Conservation (phyloP, 2,329 filamentous ascomycete species). For the Ophiostoma australiae region DNA sequence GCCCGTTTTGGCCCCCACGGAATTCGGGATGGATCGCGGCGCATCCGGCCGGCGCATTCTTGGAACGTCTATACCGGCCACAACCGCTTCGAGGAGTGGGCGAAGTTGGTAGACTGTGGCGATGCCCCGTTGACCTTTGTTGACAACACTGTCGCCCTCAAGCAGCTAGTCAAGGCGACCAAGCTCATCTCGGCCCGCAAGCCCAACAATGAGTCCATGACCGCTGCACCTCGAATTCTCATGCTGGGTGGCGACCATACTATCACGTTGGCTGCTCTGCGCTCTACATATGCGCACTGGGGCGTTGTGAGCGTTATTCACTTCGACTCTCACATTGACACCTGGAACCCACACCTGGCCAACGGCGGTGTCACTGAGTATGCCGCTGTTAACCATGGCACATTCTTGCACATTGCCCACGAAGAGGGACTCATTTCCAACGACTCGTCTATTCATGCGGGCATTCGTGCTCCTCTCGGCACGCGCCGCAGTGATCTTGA, state of each 20-base stretch:
- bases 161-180: conserved; percentile 66
- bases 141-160: conserved; percentile 68
- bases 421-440: conserved; percentile 57
- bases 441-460: conserved; percentile 53
- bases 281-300: conserved; percentile 54
- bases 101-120: conserved; percentile 69
- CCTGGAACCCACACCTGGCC: conserved; percentile 63
- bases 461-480: conserved; percentile 51
- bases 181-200: conserved; percentile 30
- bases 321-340: conserved; percentile 58
- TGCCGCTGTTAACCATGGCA: conserved; percentile 58
- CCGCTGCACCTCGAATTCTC: conserved; percentile 48
- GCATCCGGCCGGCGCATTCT: conserved; percentile 25
- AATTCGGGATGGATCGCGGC: conserved; percentile 31
- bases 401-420: conserved; percentile 57
- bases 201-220: conserved; percentile 42
- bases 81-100: conserved; percentile 70
- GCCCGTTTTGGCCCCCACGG: conserved; percentile 32
- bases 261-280: conserved; percentile 56
- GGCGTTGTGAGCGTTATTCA: conserved; percentile 53
- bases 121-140: conserved; percentile 73
- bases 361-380: conserved; percentile 57
- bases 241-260: conserved; percentile 63
- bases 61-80: conserved; percentile 34
- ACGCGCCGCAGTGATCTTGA: conserved; percentile 47